Base-by-base conservation (phyloP, 1,139 yeast genomes). In the Yamadazyma dendronema region DNA sequence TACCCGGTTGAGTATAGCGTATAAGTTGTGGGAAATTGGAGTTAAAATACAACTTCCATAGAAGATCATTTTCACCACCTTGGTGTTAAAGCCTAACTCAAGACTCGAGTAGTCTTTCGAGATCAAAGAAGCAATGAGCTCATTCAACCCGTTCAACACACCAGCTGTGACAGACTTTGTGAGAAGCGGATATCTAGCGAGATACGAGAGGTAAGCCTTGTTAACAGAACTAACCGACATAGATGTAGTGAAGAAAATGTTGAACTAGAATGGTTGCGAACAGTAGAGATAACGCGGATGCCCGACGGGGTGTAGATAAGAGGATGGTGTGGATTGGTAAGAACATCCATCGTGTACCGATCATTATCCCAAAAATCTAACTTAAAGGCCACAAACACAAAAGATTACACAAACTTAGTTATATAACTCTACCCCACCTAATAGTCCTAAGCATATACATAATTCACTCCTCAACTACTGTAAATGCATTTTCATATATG, bases 11-110 rank as follows among this genome's bases (percentile, higher is more conserved):
- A 79, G 61, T 9, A 68, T 46, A 8, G 59, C 65, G 49, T 79
- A 80, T 47, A 75, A 67, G 43, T 66, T 77, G 57, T 88, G 96
- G 17, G 86, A 72, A 31, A 85, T 63, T 4, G 96, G 96, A 0
- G 95, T 85, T 21, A 80, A 74, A 19, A 88, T 70, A 15, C 75
- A 58, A 33, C 80, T 71, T 0, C 95, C 95, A 56, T 83, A 88
- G 5, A 84, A 52, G 6, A 85, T 80, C 87, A 88, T 82, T 42
- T 76, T 70, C 22, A 78, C 65, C 37, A 81, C 74, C 48, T 80
- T 77, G 29, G 52, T 43, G 16, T 39, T 45, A 9, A 42, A 36
- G 26, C 52, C 50, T 13, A 39, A 30, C 29, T 39, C 30, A 10
- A 44, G 36, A 5, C 40, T 26, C 27, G 61, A 54, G 42, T 53